Base-by-base conservation (phyloP, 2,329 filamentous ascomycete genomes). In the Nigrospora osmanthi region DNA sequence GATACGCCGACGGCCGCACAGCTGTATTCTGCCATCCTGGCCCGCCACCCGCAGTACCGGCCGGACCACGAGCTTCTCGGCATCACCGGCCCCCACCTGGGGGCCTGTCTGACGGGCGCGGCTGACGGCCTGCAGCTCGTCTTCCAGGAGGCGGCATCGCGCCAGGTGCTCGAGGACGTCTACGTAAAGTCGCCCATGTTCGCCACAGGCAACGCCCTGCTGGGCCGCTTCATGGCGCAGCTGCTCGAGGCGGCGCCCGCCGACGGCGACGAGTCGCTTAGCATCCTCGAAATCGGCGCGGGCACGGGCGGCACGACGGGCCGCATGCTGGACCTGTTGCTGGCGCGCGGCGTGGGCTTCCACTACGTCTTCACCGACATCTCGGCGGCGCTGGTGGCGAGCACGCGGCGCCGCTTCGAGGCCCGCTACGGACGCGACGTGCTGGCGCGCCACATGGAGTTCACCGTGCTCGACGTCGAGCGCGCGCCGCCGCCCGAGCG, bases 351-450 rank as follows among this genome's bases (percentile, higher is more conserved):
- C 13, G 46, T 63, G 4, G 47, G 50, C 0, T 52, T 68, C 14
- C 49, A 58, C 11, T 69, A 70, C 44, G 65, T 61, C 3, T 64
- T 69, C 44, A 69, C 66, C 6, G 67, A 71, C 40, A 36, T 71
- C 6, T 64, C 67, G 38, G 47, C 15, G 6, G 34, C 34, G 34
- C 34, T 35, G 34, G 34, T 35, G 14, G 15, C 34, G 34, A 12
- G 14, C 14, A 16, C 34, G 34, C 34, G 34, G 34, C 13, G 15
- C 7, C 13, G 15, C 4, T 35, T n/a, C 12, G 34, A 9, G 34
- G 34, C 34, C 4, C 14, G 15, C 5, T 16, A 14, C 12, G 14
- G 14, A 12, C 6, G 12, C 14, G 34, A 4, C 6, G 23, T 28
- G 23, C 23, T 28, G 23, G 34, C 14, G 15, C 14, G 34, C 4